phyloP scores from a whole-genome alignment of 129 eudicot species.

The Smallanthus sonchifolius region DNA sequence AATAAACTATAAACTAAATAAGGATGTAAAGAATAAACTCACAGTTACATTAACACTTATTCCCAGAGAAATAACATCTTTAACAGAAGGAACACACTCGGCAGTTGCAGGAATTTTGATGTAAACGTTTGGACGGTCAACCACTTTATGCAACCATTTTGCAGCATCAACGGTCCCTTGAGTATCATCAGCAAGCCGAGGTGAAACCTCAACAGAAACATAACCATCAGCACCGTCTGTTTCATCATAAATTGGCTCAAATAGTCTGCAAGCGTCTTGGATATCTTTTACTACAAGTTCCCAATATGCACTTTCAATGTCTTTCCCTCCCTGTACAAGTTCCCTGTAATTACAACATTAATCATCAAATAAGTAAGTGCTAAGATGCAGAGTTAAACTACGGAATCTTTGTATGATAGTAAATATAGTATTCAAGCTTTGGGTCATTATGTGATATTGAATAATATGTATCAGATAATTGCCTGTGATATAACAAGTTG shows the following conservation, averaged over 20 bases:
- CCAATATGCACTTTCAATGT: constrained; percentile 96
- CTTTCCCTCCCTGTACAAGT: constrained; percentile 92
- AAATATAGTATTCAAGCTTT: background rate
- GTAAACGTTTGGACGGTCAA: constrained; percentile 83
- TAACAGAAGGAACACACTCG: constrained; percentile 83
- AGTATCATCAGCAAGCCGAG: constrained; percentile 90
- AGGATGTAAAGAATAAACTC: constrained; percentile 39
- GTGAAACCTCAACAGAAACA: constrained; percentile 98
- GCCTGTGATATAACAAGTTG: background rate
- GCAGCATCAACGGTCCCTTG: constrained; percentile 88
- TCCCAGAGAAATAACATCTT: constrained; percentile 77
- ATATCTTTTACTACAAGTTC: constrained; percentile 96
- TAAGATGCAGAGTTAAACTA: background rate
- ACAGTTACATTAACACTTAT: constrained; percentile 98
- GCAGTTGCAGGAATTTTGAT: constrained; percentile 97
- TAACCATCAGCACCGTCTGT: constrained; percentile 92
- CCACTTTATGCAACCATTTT: constrained; percentile 84
- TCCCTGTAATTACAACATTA: constrained; percentile 46
- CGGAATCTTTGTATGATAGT: background rate
- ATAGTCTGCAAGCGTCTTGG: constrained; percentile 96
- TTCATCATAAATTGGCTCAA: constrained; percentile 84
- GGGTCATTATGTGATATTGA: background rate
- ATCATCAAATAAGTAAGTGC: background rate
- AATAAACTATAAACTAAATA: background rate
- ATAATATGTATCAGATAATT: background rate